A percentile compares a stretch with the other conserved stretches of the same genome.
Conservation (phyloP, 2,329 filamentous ascomycete species). For the Byssothecium circinans region DNA sequence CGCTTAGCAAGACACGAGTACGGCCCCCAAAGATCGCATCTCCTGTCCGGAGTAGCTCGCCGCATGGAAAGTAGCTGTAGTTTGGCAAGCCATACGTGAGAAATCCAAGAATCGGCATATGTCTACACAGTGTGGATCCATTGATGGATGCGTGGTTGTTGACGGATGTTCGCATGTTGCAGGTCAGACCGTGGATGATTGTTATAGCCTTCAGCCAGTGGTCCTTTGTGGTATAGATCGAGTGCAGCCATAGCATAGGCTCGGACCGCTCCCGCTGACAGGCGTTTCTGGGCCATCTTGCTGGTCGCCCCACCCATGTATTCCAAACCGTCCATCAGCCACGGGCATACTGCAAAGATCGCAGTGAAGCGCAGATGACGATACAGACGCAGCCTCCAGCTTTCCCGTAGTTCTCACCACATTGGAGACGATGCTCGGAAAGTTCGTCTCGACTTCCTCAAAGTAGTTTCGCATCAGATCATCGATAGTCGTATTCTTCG, state of each 20-base stretch:
- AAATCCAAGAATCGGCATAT: too few relatives aligned
- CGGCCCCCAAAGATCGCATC: not conserved
- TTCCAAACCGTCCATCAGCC: slow-evolving; percentile 63
- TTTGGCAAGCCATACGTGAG: too few relatives aligned
- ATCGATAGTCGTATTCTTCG: slow-evolving; percentile 84
- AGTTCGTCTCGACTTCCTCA: slow-evolving; percentile 78
- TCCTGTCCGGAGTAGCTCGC: not conserved
- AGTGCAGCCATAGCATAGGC: slow-evolving; percentile 74
- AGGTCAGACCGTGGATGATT: not conserved
- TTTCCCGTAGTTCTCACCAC: slow-evolving; percentile 92
- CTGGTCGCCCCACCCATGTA: slow-evolving; percentile 63
- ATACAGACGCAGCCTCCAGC: slow-evolving; percentile 57
- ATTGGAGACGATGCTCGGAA: slow-evolving; percentile 90
- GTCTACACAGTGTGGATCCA: too few relatives aligned
- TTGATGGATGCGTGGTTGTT: too few relatives aligned
- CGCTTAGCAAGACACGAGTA: not conserved
- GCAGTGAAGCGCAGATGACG: slow-evolving; percentile 50
- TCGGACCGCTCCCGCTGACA: slow-evolving; percentile 21
- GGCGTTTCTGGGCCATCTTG: slow-evolving; percentile 33
- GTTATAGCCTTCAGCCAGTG: not conserved
- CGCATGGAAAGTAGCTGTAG: too few relatives aligned
- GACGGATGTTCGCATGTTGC: not conserved
- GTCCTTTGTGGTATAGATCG: slow-evolving; percentile 51
- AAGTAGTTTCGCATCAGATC: slow-evolving; percentile 90
- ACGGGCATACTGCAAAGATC: slow-evolving; percentile 70